phyloP scores from a whole-genome alignment of 306 rosid species.

The Cucumis melo region DNA sequence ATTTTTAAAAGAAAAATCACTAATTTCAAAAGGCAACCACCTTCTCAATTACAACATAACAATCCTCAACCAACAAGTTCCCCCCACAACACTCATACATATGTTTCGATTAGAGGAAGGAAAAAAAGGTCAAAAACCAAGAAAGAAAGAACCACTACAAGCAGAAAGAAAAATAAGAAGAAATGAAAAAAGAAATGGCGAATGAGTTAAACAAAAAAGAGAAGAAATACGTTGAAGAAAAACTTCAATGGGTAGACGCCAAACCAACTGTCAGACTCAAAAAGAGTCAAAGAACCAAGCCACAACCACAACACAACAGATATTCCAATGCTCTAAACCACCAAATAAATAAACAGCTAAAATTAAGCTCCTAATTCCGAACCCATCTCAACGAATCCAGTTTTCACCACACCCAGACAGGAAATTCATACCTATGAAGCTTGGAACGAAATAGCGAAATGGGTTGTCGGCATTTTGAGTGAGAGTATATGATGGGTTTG shows the following conservation, averaged over 20 bases:
- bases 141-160: not conserved
- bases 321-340: not conserved
- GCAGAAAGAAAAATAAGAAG: not conserved
- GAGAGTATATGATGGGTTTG: not conserved
- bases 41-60: not conserved
- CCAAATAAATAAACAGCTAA: not conserved
- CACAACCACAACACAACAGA: not conserved
- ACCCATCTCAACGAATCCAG: not conserved
- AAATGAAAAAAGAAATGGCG: not conserved
- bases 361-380: not conserved
- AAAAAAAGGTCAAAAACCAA: not conserved
- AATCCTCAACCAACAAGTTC: not conserved
- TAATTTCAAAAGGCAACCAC: not conserved
- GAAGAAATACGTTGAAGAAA: no score
- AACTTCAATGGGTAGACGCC: not conserved
- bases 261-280: not conserved
- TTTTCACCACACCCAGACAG: not conserved
- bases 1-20: no score
- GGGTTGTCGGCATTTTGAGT: not conserved
- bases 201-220: not conserved
- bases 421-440: not conserved
- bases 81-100: not conserved
- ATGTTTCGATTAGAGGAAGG: not conserved
- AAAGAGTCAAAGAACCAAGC: not conserved
- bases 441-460: not conserved